Evolutionary conservation across 1,139 yeast genomes (phyloP), one percentile per base, ranked within the genome.

Genomic region (Suhomyces panamericanus): DNA sequence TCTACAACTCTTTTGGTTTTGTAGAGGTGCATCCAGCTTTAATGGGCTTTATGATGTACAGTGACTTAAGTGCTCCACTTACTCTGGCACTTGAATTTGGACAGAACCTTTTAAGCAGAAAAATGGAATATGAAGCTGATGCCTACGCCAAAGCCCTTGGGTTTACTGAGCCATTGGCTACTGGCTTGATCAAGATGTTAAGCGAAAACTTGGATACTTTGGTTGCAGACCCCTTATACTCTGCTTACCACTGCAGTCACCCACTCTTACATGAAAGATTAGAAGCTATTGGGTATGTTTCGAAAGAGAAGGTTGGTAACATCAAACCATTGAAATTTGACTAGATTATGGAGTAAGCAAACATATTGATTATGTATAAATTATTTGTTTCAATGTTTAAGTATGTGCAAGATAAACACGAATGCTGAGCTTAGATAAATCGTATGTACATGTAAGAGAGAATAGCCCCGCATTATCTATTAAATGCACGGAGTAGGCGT

Each of bases 81-180:
- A 91, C 86, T 59, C 80, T 88, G 51, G 63, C 80, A 20, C 64
- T 85, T 61, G 80, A 82, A 49, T 89, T 90, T 57, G 68, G 70
- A 31, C 77, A 80, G 73, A 86, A 88, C 63, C 69, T 83, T 47
- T 63, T 88, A 47, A 81, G 91, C 12, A 85, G 99, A 77, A 81
- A 82, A 57, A 86, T 85, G 56, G 99, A 93, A 70, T 93, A 84
- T 59, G 90, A 93, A 67, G 99, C 99, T 17, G 98, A 93, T 63
- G 81, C 77, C 45, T 91, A 79, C 61, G 97, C 98, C 10, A 81
- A 79, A 48, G 71, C 76, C 42, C 78, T 83, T 54, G 96, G 96
- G 26, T 84, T 83, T 60, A 75, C 86, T 8, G 74, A 77, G 30
- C 84, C 83, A 43, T 78, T 93, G 62, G 78, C 87, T 42, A 73